Base-by-base conservation (phyloP, 164 flowering plant genomes). In the Magnolia changhungtana region DNA sequence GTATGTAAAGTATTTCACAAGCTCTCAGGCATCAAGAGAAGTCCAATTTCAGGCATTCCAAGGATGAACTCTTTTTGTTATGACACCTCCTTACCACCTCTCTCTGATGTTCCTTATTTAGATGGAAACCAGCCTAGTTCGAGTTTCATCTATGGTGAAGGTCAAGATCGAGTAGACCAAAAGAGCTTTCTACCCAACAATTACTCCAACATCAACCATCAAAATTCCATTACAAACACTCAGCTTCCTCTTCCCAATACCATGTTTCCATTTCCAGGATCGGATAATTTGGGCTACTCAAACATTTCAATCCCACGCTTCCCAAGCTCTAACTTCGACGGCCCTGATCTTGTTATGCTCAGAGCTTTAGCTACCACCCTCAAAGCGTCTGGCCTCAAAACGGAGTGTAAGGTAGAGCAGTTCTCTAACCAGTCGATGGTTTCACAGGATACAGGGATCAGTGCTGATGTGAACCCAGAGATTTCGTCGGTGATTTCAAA, bases 1-100 rank as follows among this genome's bases (percentile, higher is more conserved):
- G 89, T 89, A 0, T 81, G 86, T 77, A 84, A 85, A 81, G 79
- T 88, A 29, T 87, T 89, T 77, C 88, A 86, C 74, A 89, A 89
- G 82, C 16, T 78, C 6, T 72, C 82, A 19, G 86, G 82, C 19
- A 64, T 81, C 2, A 88, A 80, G 78, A 86, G 67, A 73, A 74
- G 20, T 37, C 80, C 82, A 63, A 50, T 69, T 11, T 71, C 76
- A 8, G 78, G 63, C 6, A 45, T 84, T 31, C 6, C 71, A 52
- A 86, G 81, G 71, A 77, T 81, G 76, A 79, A 80, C 68, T 85
- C 88, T 16, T 76, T 82, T 75, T 85, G 71, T 50, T 87, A 84
- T 49, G 85, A 83, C 45, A 37, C 45, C 45, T 37, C 45, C 45
- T 37, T 37, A 5, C 45, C 45, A 37, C 45, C 45, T 37, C 45